Base-by-base conservation (phyloP, 306 rosid species). In the Cucurbita maxima region DNA sequence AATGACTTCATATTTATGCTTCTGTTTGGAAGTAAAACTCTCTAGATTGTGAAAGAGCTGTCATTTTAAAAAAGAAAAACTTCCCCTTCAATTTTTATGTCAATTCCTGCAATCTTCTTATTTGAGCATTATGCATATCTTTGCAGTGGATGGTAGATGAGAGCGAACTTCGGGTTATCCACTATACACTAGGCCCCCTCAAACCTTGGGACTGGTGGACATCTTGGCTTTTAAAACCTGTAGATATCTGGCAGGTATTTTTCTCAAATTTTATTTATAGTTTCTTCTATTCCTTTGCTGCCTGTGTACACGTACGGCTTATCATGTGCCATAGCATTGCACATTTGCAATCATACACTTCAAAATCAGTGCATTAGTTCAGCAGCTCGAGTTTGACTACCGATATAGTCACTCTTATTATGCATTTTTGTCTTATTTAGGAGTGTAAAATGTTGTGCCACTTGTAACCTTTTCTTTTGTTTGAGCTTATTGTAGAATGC, bases 121-220 rank as follows among this genome's bases (percentile, higher is more conserved):
- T 68, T 22, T 70, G 25, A 47, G 43, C 40, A 8, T 67, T 25
- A 50, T 70, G 40, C 5, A 47, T 50, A 47, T 70, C 25, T 25
- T 30, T 70, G 81, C 85, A 95, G 99, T 95, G 99, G 99, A 95
- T 95, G 99, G 99, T 95, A 45, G 83, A 91, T 62, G 99, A 95
- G 81, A 84, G 79, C 8, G 97, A 95, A 73, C 97, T 91, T 37
- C 90, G 85, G 34, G 96, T 95, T 76, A 89, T 95, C 77, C 99
- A 95, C 83, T 95, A 95, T 78, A 95, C 99, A 12, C 91, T 95
- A 5, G 99, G 99, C 41, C 99, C 99, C 67, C 96, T 95, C 75
- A 95, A 95, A 84, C 99, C 99, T 79, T 95, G 99, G 99, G 99
- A 95, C 81, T 95, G 99, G 99, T 95, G 99, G 99, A 95, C 99